Percentiles rank a stretch among this genome's conserved stretches.
phyloP scores from a whole-genome alignment of 441 rosid species.

The Populus tomentosa region DNA sequence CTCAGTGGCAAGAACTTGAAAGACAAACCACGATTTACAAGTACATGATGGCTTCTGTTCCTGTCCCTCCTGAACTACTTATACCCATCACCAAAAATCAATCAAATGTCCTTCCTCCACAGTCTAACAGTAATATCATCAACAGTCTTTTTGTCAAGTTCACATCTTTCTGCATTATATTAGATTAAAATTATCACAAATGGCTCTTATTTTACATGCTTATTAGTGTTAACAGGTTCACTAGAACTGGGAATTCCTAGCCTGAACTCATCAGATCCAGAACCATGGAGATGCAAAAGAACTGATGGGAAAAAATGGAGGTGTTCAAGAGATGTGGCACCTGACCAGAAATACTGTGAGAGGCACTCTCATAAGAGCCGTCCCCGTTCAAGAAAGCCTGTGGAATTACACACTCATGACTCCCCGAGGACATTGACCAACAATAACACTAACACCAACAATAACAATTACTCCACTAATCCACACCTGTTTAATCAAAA shows the following conservation, averaged over 20 bases:
- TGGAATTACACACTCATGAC: conserved; percentile 24
- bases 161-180: background rate
- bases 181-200: background rate
- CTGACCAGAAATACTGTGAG: conserved; percentile 68
- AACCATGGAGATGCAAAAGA: conserved; percentile 72
- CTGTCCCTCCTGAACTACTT: conserved; percentile 57
- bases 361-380: conserved; percentile 73
- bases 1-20: conserved; percentile 59
- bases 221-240: conserved; percentile 10
- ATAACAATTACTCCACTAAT: background rate
- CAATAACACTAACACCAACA: conserved; percentile 7
- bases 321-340: conserved; percentile 66
- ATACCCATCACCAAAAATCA: conserved; percentile 31
- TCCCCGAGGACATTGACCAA: conserved; percentile 8
- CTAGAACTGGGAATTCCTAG: conserved; percentile 21
- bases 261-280: conserved; percentile 28
- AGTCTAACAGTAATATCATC: conserved; percentile 27
- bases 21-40: conserved; percentile 48
- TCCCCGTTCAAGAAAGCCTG: conserved; percentile 85
- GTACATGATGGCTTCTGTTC: conserved; percentile 51
- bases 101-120: conserved; percentile 17
- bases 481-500: conserved; percentile 23
- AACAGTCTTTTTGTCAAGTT: background rate
- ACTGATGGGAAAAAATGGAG: conserved; percentile 84
- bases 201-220: background rate